These are phyloP conservation scores for Candida corydali DNA, from an alignment of 805 yeast species.

Conservation along the genomic window DNA sequence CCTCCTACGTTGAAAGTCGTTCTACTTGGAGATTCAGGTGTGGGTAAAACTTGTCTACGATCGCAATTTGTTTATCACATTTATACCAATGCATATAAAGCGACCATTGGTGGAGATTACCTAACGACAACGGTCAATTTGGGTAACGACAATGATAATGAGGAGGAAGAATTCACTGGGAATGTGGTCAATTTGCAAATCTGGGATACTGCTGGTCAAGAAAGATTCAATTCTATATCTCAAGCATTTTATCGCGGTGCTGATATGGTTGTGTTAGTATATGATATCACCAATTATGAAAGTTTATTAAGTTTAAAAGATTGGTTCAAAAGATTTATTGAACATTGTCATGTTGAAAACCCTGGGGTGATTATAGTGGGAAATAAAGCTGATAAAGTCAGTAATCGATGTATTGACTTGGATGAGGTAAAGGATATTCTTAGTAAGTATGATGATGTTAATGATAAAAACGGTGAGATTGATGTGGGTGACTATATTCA, in stretches of 20 bases:
- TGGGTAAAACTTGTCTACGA: conserved; percentile 56
- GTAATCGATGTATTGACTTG: conserved; percentile 31
- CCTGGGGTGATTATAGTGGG: conserved; percentile 53
- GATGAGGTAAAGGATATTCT: conserved; percentile 34
- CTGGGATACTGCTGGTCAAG: conserved; percentile 51
- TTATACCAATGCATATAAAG: conserved; percentile 52
- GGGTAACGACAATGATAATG: conserved; percentile 7
- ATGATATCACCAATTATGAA: conserved; percentile 51
- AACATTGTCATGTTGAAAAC: conserved; percentile 42
- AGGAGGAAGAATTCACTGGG: too few species aligned
- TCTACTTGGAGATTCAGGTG: conserved; percentile 56
- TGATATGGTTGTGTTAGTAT: conserved; percentile 51
- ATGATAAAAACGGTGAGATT: not conserved
- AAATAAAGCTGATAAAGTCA: conserved; percentile 42
- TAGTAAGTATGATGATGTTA: conserved; percentile 12
- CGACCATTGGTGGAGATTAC: conserved; percentile 59
- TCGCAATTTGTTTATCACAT: conserved; percentile 52
- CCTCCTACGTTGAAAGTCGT: conserved; percentile 42
- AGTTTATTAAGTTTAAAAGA: conserved; percentile 42
- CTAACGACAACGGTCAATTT: conserved; percentile 37
- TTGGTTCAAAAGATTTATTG: conserved; percentile 48
- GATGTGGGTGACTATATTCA: conserved; percentile 22
- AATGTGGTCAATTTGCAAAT: conserved; percentile 53
- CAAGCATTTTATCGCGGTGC: conserved; percentile 58
- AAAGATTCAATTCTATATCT: conserved; percentile 44